Evolutionary conservation across 768 basidiomycete species (phyloP).

Genomic region (Xerocomellus dryophilus): DNA sequence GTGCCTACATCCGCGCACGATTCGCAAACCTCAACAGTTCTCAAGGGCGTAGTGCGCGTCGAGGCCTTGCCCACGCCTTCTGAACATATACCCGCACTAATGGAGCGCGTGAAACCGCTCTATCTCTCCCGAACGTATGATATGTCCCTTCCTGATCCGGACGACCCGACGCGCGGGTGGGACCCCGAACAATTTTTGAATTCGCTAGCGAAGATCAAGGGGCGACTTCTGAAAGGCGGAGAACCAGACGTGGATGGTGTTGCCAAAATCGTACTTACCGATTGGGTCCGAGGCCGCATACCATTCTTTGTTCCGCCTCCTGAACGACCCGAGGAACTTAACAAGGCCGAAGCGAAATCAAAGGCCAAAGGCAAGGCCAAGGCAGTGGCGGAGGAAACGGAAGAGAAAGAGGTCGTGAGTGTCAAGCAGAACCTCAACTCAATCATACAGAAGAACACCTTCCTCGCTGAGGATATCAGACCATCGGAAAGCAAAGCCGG

Average conservation of each 20-base stretch:
- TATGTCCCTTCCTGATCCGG: constrained; percentile 58
- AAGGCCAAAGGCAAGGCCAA: constrained; percentile 52
- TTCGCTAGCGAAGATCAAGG: constrained; percentile 84
- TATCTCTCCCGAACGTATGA: constrained; percentile 87
- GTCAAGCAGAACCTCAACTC: constrained; percentile 85
- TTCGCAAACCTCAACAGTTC: constrained; percentile 83
- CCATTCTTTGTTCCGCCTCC: constrained; percentile 96
- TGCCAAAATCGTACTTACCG: constrained; percentile 91
- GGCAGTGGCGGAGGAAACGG: constrained; percentile 30
- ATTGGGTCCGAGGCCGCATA: constrained; percentile 96
- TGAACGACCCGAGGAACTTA: constrained; percentile 70
- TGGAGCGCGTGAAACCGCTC: constrained; percentile 88
- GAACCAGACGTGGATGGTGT: constrained; percentile 92
- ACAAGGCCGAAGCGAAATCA: constrained; percentile 51
- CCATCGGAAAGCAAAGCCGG: constrained; percentile 55
- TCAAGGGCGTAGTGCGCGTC: constrained; percentile 96
- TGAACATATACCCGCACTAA: constrained; percentile 85
- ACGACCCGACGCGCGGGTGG: constrained; percentile 55
- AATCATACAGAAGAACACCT: constrained; percentile 86
- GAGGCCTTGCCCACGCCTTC: constrained; percentile 91
- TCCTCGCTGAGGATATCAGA: constrained; percentile 79
- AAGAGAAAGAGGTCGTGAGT: constrained; percentile 45
- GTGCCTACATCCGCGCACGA: constrained; percentile 93
- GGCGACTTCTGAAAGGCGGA: constrained; percentile 88
- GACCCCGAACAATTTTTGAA: constrained; percentile 77